Evolutionary conservation across 257 asterid species (phyloP), one percentile per base, ranked within the genome.

Genomic region (Penstemon barbatus): DNA sequence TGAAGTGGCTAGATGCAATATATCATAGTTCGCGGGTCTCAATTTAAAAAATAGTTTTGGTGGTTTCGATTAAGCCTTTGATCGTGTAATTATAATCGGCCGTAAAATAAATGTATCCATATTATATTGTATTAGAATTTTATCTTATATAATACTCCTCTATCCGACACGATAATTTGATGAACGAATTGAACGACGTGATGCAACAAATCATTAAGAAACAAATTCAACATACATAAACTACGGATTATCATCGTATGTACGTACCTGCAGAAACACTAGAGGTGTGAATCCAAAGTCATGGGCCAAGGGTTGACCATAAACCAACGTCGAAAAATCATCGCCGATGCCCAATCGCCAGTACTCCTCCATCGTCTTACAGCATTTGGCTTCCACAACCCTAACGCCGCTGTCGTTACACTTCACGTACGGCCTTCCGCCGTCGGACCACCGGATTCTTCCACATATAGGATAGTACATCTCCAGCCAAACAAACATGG

Each of bases 361-460:
- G 33, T 25, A 90, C 57, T 90, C 83, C 18, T 65, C 74, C 53
- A 90, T n/a, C 36, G 85, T 83, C 57, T 74, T 76, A 25, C 63
- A 13, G 74, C 89, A 83, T 3, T 74, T 82, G 2, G 95, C 97
- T 86, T 90, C 97, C 13, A 82, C 87, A 7, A 86, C 71, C 49
- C 97, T 80, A 0, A 90, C 96, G 40, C 97, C 97, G 70, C 90
- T 76, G 70, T 88, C 97, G 69, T 88, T 90, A 73, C 97, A 90
- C 82, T 83, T 88, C 10, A 90, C 65, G 73, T 70, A 88, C 50
- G 89, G 86, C 77, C 92, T 72, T 6, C 84, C 83, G 0, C 7
- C 52, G n/a, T 42, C 49, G 54, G 73, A 58, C 75, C 78, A 80
- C 72, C 95, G 65, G 9, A 88, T 73, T 44, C 97, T 74, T 54